These are phyloP conservation scores for Secale cereale DNA, from an alignment of 176 grass and related monocot genomes.

Conservation along the genomic window DNA sequence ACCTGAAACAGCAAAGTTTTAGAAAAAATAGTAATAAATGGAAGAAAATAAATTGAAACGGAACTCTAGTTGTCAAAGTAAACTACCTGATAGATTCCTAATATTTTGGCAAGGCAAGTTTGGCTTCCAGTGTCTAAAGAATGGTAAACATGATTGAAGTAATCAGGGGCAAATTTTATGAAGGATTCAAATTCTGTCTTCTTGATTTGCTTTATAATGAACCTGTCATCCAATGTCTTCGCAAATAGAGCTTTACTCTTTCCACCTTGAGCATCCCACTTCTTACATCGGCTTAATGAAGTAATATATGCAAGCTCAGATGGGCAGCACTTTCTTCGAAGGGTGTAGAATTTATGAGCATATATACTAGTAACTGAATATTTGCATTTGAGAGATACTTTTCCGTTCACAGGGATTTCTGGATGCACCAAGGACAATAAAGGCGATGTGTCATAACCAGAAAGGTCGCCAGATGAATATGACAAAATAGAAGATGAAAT, in stretches of 20 bases:
- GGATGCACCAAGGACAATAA: constrained; percentile 59
- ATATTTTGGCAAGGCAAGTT: constrained; percentile 90
- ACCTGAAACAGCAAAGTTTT: constrained; percentile 43
- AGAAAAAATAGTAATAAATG: constrained; percentile 22
- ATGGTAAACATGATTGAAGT: constrained; percentile 79
- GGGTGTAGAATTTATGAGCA: constrained; percentile 58
- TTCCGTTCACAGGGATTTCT: constrained; percentile 57
- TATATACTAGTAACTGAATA: constrained; percentile 67
- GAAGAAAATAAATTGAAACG: constrained; percentile 20
- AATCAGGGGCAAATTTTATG: constrained; percentile 80
- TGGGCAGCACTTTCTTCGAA: constrained; percentile 86
- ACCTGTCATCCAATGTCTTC: constrained; percentile 87
- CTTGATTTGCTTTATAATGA: constrained; percentile 99
- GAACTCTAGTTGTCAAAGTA: constrained; percentile 7
- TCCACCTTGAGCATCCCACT: constrained; percentile 97
- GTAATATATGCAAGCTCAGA: constrained; percentile 80
- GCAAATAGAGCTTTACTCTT: constrained; percentile 92
- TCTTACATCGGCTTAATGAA: constrained; percentile 85
- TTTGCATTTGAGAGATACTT: constrained; percentile 62
- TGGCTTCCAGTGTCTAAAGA: constrained; percentile 82
- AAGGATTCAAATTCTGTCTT: constrained; percentile 98
- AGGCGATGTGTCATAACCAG: constrained; percentile 47
- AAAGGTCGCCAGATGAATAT: constrained; percentile 59
- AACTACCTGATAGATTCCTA: constrained; percentile 97
- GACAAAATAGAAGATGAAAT: constrained; percentile 36